phyloP scores from a whole-genome alignment of 768 basidiomycete species.

The Plicaturopsis crispa region DNA sequence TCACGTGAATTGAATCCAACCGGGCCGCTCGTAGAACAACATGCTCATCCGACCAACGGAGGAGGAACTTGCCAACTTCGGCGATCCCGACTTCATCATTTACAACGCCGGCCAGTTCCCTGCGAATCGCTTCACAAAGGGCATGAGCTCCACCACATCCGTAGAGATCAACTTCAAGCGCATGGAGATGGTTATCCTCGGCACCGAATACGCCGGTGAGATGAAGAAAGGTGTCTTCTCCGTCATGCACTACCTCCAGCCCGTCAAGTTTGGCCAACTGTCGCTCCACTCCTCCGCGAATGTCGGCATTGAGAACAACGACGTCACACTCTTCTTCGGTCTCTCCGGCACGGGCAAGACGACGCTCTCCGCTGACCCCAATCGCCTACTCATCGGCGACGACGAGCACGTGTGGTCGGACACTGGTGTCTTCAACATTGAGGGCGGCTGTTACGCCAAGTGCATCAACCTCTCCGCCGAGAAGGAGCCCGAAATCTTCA shows the following conservation, averaged over 20 bases:
- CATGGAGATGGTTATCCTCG: constrained; percentile 99
- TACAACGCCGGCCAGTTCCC: constrained; percentile 99
- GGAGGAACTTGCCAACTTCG: constrained; percentile 89
- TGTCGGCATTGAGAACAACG: constrained; percentile 79
- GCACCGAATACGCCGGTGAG: constrained; percentile 95
- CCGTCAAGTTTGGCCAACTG: constrained; percentile 96
- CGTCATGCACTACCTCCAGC: constrained; percentile 97
- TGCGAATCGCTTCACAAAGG: constrained; percentile 98
- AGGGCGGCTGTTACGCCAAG: constrained; percentile 99
- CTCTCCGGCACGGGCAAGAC: constrained; percentile 98
- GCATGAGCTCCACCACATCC: constrained; percentile 98
- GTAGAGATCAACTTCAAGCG: constrained; percentile 99
- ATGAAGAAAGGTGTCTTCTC: constrained; percentile 99
- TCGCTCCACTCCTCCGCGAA: constrained; percentile 98
- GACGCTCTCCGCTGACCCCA: constrained; percentile 93
- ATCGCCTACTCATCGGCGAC: constrained; percentile 91
- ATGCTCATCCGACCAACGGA: constrained; percentile 98
- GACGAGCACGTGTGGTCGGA: constrained; percentile 99
- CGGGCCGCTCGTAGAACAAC: constrained; percentile 62
- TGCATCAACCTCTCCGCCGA: constrained; percentile 93
- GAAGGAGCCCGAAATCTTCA: constrained; percentile 98
- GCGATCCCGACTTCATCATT: constrained; percentile 98
- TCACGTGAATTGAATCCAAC: constrained; percentile 3
- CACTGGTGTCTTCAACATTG: constrained; percentile 98
- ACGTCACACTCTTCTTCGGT: constrained; percentile 98